phyloP scores from a whole-genome alignment of 202 grass and related monocot genomes.

The Setaria viridis region DNA sequence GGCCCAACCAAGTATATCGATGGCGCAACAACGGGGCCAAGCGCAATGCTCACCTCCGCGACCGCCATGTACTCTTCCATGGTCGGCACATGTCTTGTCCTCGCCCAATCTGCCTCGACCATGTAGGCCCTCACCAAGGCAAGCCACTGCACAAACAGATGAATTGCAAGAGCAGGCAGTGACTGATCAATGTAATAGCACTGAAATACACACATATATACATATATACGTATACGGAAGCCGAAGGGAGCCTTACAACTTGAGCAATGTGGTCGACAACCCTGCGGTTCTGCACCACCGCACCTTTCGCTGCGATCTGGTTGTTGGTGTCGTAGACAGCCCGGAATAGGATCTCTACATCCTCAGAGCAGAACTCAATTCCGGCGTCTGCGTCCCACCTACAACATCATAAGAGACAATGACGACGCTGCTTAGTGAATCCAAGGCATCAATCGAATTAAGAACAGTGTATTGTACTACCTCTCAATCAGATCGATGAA shows the following conservation, averaged over 20 bases:
- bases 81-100: background rate
- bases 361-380: background rate
- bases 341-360: background rate
- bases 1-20: background rate
- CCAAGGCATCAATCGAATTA: too few relatives aligned
- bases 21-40: background rate
- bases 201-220: too few relatives aligned
- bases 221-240: too few relatives aligned
- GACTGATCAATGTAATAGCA: too few relatives aligned
- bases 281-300: background rate
- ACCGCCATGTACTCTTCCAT: conserved; percentile 5
- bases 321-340: background rate
- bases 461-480: conserved; percentile 14
- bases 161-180: too few relatives aligned
- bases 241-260: background rate
- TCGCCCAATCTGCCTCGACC: background rate
- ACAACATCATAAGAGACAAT: background rate
- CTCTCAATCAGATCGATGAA: conserved; percentile 50
- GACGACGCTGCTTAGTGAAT: too few relatives aligned
- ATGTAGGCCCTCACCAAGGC: background rate
- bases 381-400: background rate
- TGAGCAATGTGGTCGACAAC: background rate
- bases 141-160: background rate
- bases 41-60: background rate
- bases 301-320: background rate